These are phyloP conservation scores for Terfezia boudieri DNA, from an alignment of 495 filamentous ascomycete genomes.

Conservation along the genomic window DNA sequence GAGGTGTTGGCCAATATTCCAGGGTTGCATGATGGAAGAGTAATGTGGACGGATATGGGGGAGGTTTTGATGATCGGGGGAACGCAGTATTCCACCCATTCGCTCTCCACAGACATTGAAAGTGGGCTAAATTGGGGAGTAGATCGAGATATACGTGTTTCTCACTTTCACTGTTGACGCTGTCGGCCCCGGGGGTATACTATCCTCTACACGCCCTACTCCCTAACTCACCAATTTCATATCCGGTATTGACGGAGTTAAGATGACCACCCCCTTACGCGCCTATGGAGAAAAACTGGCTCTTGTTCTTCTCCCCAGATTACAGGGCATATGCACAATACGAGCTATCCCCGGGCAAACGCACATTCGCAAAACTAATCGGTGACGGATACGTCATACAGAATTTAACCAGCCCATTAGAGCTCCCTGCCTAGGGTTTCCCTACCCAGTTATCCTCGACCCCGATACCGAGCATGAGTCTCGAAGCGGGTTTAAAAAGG, in stretches of 20 bases:
- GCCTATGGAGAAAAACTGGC: not conserved
- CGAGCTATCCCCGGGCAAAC: not conserved
- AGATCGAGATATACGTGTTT: not conserved
- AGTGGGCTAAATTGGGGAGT: not conserved
- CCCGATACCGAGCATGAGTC: not conserved
- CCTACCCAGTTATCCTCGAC: not conserved
- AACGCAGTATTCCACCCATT: not conserved
- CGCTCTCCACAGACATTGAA: no score
- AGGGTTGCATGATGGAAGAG: not conserved
- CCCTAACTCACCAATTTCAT: not conserved
- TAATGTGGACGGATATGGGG: not conserved
- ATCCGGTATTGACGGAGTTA: not conserved
- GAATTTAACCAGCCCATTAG: not conserved
- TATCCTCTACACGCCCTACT: not conserved
- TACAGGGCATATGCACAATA: not conserved
- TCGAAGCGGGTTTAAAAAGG: not conserved
- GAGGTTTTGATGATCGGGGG: not conserved
- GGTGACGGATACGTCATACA: not conserved
- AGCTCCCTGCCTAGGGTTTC: not conserved
- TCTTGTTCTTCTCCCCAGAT: not conserved
- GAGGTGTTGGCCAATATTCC: not conserved
- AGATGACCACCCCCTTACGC: not conserved
- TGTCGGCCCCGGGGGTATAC: not conserved
- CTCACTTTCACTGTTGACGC: not conserved
- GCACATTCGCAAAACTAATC: not conserved